Conservation (phyloP, 2,329 filamentous ascomycete genomes). For the Ustulina deusta region DNA sequence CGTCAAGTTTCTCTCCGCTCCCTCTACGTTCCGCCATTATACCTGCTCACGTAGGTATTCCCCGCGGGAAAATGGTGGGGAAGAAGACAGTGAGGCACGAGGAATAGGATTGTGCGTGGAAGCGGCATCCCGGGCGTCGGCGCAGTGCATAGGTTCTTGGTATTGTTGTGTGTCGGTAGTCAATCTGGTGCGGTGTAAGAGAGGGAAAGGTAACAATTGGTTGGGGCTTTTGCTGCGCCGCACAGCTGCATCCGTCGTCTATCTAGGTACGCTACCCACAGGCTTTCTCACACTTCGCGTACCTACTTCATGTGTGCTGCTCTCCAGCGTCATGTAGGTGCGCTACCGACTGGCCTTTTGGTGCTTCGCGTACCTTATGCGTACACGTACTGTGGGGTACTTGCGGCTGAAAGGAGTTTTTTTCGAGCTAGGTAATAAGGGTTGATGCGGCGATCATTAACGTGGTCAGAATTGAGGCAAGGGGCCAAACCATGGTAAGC, state of each 20-base stretch:
- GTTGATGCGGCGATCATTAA: conserved; percentile 23
- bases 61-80: conserved; percentile 34
- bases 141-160: conserved; percentile 5
- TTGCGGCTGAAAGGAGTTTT: conserved; percentile 31
- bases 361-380: conserved; percentile 10
- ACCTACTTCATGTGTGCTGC: conserved; percentile 1
- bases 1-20: neutral
- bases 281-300: neutral
- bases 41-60: conserved; percentile 26
- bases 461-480: neutral
- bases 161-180: conserved; percentile 23
- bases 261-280: conserved; percentile 12
- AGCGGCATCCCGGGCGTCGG: conserved; percentile 22
- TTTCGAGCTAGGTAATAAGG: conserved; percentile 9
- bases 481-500: conserved; percentile 19
- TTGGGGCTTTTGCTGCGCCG: conserved; percentile 31
- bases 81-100: conserved; percentile 11
- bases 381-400: conserved; percentile 7
- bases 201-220: neutral
- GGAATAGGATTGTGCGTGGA: neutral
- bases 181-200: neutral
- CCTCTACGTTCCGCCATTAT: neutral
- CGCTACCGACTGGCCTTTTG: neutral
- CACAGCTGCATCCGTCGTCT: conserved; percentile 26
- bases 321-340: neutral